A percentile compares a stretch with the other conserved stretches of the same genome.
Evolutionary conservation across 345 rosid genomes (phyloP).

Genomic region (Rhodomyrtus tomentosa): DNA sequence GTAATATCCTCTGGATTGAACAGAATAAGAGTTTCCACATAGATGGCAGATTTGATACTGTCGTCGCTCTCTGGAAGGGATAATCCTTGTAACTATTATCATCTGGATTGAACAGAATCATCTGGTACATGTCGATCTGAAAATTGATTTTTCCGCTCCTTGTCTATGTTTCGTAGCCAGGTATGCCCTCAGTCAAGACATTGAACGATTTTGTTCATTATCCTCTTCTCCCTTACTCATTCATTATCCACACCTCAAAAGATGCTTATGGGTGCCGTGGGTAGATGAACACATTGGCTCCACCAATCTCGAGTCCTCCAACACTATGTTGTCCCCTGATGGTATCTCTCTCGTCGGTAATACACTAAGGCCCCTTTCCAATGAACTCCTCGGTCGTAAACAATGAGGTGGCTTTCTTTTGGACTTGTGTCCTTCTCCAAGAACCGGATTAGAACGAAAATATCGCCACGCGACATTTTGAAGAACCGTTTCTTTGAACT

Average conservation of each 20-base stretch:
- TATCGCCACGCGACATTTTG: too few species aligned
- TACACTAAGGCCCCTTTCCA: not conserved
- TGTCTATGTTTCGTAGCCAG: not conserved
- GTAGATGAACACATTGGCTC: not conserved
- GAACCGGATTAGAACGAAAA: not conserved
- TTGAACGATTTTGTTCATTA: not conserved
- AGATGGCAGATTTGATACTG: not conserved
- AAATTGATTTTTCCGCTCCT: not conserved
- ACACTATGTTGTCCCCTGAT: too few species aligned
- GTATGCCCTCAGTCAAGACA: not conserved
- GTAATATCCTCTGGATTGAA: too few species aligned
- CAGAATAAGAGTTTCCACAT: constrained; percentile 1
- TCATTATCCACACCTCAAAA: too few species aligned
- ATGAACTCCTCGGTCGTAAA: too few species aligned
- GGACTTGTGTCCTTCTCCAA: not conserved
- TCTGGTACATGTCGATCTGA: not conserved
- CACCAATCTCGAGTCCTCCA: not conserved
- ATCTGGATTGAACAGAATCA: too few species aligned
- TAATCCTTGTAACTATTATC: not conserved
- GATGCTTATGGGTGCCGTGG: too few species aligned
- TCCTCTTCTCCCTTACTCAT: not conserved
- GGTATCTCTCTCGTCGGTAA: too few species aligned
- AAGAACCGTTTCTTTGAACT: too few species aligned
- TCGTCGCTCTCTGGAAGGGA: not conserved
- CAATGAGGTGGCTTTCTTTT: not conserved